A percentile compares a stretch with the other conserved stretches of the same genome.
These are phyloP conservation scores for Cystobasidiaceae sp. DNA, from an alignment of 1,284 basidiomycete genomes.

Conservation along the genomic window DNA sequence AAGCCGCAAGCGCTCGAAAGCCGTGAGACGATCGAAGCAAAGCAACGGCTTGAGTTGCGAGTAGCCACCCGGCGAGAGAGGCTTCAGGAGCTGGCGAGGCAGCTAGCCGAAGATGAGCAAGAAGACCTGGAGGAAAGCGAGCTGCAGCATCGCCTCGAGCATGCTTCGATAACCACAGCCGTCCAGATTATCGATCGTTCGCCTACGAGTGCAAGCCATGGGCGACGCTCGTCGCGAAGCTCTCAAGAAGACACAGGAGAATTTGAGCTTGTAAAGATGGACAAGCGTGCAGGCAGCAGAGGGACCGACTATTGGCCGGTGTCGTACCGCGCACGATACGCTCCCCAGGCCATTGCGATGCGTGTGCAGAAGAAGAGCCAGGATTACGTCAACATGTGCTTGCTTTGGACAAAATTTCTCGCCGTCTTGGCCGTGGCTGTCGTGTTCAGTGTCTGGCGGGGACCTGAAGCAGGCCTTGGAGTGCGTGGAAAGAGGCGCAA, in stretches of 20 bases:
- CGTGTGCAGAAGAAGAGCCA: slow-evolving; percentile 4
- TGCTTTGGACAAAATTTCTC: slow-evolving; percentile 23
- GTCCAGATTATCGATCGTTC: too few relatives aligned
- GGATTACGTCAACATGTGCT: slow-evolving; percentile 13
- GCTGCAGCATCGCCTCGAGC: not conserved
- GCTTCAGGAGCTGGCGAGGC: slow-evolving; percentile 5
- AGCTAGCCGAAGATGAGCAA: slow-evolving; percentile 17
- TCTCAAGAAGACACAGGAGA: not conserved
- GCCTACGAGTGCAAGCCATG: not conserved
- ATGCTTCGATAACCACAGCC: too few relatives aligned
- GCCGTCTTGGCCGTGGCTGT: slow-evolving; percentile 20
- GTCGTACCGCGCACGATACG: slow-evolving; percentile 34
- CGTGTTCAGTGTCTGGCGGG: slow-evolving; percentile 21
- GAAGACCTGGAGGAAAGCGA: not conserved
- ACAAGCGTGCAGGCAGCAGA: not conserved
- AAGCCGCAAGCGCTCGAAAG: slow-evolving; percentile 13
- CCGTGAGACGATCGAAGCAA: slow-evolving; percentile 5
- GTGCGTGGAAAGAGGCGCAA: not conserved
- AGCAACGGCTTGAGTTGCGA: not conserved
- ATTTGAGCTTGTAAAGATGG: not conserved
- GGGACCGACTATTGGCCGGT: slow-evolving; percentile 38
- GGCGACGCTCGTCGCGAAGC: not conserved
- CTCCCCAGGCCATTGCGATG: slow-evolving; percentile 23
- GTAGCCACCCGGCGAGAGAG: not conserved
- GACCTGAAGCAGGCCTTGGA: slow-evolving; percentile 20